Conservation (phyloP, 805 yeast species). For the Zygosaccharomyces siamensis region DNA sequence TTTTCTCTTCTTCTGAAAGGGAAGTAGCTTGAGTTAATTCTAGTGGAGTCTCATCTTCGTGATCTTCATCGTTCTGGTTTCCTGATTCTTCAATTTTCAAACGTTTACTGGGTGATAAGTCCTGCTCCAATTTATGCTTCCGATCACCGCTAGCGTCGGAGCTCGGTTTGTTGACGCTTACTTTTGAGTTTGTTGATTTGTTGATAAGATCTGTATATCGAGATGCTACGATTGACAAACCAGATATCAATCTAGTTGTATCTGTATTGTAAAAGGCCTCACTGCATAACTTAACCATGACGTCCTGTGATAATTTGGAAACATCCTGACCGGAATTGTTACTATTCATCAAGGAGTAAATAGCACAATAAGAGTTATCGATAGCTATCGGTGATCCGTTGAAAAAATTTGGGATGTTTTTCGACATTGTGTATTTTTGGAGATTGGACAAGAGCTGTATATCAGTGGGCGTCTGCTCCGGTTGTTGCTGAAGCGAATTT, state of each 20-base stretch:
- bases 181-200: slow-evolving; percentile 19
- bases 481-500: slow-evolving; percentile 7
- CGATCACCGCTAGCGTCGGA: slow-evolving; percentile 5
- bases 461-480: slow-evolving; percentile 4
- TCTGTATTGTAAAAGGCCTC: slow-evolving; percentile 59
- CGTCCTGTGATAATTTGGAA: slow-evolving; percentile 57
- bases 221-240: slow-evolving; percentile 61
- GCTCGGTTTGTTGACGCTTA: slow-evolving; percentile 25
- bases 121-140: slow-evolving; percentile 14
- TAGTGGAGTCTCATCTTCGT: slow-evolving; percentile 26
- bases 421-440: slow-evolving; percentile 30
- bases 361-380: slow-evolving; percentile 49
- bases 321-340: slow-evolving; percentile 67
- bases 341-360: slow-evolving; percentile 63
- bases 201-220: slow-evolving; percentile 52
- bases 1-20: slow-evolving; percentile 50
- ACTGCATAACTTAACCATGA: slow-evolving; percentile 60
- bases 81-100: slow-evolving; percentile 30
- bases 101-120: slow-evolving; percentile 13
- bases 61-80: slow-evolving; percentile 31
- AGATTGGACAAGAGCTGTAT: slow-evolving; percentile 18
- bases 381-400: slow-evolving; percentile 37
- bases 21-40: slow-evolving; percentile 40
- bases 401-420: slow-evolving; percentile 26
- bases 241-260: slow-evolving; percentile 51